These are phyloP conservation scores for bread wheat (Triticum aestivum) DNA, from an alignment of 176 grass and related monocot species.

Conservation along the genomic window DNA sequence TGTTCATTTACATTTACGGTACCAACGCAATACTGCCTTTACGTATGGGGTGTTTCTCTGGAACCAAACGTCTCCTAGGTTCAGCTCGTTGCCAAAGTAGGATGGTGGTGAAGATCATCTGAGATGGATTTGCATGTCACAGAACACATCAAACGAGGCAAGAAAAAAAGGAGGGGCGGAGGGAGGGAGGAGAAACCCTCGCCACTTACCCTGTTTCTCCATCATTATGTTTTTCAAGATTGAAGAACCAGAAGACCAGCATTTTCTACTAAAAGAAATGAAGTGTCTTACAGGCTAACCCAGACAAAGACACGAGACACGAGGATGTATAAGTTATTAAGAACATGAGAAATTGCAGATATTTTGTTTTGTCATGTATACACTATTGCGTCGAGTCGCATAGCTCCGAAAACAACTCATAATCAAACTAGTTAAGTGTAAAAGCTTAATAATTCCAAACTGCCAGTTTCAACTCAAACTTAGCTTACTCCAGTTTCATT, in stretches of 20 bases:
- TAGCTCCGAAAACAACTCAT: neutral
- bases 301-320: neutral
- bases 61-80: neutral
- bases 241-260: neutral
- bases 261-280: slow-evolving; percentile 6
- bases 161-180: neutral
- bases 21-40: too few species aligned
- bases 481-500: neutral
- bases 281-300: neutral
- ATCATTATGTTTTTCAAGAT: neutral
- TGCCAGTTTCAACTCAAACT: neutral
- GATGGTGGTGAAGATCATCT: neutral
- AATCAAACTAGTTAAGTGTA: neutral
- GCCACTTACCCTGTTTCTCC: neutral
- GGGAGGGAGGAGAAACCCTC: neutral
- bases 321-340: neutral
- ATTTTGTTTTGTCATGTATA: neutral
- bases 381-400: neutral
- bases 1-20: too few species aligned
- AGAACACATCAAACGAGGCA: neutral
- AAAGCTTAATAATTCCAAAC: slow-evolving; percentile 1
- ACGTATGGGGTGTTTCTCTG: too few species aligned
- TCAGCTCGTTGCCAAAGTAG: neutral
- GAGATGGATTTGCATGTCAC: neutral
- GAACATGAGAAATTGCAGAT: neutral